Evolutionary conservation across 129 eudicot species (phyloP).

Genomic region (Cynara cardunculus): DNA sequence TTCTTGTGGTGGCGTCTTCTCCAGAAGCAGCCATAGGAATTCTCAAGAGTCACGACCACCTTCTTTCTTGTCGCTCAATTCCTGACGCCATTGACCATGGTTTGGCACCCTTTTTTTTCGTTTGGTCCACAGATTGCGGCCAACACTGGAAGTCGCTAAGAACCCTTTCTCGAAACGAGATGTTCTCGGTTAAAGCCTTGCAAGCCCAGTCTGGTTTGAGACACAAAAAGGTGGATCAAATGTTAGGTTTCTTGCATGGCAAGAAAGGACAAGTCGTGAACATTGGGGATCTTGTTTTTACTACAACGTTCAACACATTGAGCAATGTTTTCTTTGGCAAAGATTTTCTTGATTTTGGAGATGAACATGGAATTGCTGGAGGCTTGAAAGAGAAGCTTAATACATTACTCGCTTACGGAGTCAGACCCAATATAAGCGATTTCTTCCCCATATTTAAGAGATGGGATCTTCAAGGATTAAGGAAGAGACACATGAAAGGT

Average conservation of each 20-base stretch:
- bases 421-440: not conserved
- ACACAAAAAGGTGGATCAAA: slow-evolving; percentile 1
- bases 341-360: not conserved
- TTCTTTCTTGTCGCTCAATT: slow-evolving; percentile 9
- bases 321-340: not conserved
- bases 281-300: slow-evolving; percentile 17
- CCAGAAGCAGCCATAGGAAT: slow-evolving; percentile 21
- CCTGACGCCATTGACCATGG: not conserved
- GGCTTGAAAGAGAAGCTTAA: not conserved
- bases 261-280: slow-evolving; percentile 23
- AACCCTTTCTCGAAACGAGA: slow-evolving; percentile 8
- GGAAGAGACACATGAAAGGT: not conserved
- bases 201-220: slow-evolving; percentile 12
- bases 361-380: not conserved
- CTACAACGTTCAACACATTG: slow-evolving; percentile 13
- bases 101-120: not conserved
- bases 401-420: not conserved
- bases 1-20: slow-evolving; percentile 23
- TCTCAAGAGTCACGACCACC: slow-evolving; percentile 24
- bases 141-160: slow-evolving; percentile 23
- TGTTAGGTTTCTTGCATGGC: slow-evolving; percentile 12
- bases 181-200: slow-evolving; percentile 20
- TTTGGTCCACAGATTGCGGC: slow-evolving; percentile 5
- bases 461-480: not conserved
- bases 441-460: not conserved